Evolutionary conservation across 2,329 filamentous ascomycete genomes (phyloP).

Genomic region (Beauveria brongniartii): DNA sequence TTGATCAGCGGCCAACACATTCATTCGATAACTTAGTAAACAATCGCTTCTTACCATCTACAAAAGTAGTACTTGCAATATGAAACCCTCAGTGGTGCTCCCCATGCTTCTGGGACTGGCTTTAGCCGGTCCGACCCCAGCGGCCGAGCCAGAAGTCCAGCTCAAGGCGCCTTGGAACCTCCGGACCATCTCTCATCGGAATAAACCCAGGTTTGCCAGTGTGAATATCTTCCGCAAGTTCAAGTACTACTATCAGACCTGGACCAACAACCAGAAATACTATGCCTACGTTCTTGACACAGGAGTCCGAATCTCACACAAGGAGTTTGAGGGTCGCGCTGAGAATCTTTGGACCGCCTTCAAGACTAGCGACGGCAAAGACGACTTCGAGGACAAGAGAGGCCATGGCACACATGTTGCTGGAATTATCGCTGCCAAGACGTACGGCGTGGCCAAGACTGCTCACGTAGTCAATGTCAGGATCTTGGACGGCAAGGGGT

Average conservation of each 20-base stretch:
- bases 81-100: background rate
- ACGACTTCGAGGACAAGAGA: slow-evolving; percentile 22
- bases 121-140: background rate
- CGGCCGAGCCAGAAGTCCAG: background rate
- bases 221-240: background rate
- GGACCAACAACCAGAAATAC: background rate
- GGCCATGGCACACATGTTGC: slow-evolving; percentile 58
- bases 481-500: too few relatives aligned
- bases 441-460: slow-evolving; percentile 53
- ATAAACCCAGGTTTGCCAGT: background rate
- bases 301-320: slow-evolving; percentile 21
- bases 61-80: background rate
- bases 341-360: background rate
- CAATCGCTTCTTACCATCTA: background rate
- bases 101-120: background rate
- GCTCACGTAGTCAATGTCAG: too few relatives aligned
- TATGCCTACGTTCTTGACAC: background rate
- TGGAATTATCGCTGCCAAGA: slow-evolving; percentile 51
- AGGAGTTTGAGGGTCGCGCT: background rate
- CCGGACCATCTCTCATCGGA: background rate
- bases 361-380: slow-evolving; percentile 18
- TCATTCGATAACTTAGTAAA: background rate
- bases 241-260: background rate
- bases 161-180: slow-evolving; percentile 25
- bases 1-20: background rate